Evolutionary conservation across 2,329 filamentous ascomycete species (phyloP).

Genomic region (Hirsutella minnesotensis): DNA sequence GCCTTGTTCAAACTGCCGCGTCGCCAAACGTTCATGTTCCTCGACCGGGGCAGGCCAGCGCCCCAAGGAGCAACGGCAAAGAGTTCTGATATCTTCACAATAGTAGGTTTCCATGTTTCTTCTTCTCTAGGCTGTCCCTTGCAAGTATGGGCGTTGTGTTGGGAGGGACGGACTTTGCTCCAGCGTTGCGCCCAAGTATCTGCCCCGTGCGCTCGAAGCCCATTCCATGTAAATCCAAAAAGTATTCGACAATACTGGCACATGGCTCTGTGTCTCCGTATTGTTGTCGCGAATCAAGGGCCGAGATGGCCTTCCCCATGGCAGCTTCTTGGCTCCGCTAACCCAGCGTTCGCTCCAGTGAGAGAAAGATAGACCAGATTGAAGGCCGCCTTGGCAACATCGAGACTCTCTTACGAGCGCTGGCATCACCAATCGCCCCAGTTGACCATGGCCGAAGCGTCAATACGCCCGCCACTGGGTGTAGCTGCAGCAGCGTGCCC

Average conservation of each 20-base stretch:
- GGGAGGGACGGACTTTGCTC: no score
- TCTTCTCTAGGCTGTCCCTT: no score
- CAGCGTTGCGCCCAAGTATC: no score
- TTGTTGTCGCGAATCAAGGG: no score
- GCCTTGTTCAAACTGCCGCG: slow-evolving; percentile 46
- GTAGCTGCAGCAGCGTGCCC: slow-evolving; percentile 12
- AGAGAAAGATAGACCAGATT: slow-evolving; percentile 40
- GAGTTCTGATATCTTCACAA: slow-evolving; percentile 48
- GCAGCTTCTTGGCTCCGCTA: no score
- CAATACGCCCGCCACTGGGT: slow-evolving; percentile 13
- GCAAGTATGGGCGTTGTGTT: no score
- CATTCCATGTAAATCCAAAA: no score
- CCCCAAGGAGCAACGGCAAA: slow-evolving; percentile 40
- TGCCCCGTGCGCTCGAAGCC: no score
- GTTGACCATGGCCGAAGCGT: slow-evolving; percentile 7
- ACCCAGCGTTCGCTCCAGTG: slow-evolving; percentile 25
- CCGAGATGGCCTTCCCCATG: no score
- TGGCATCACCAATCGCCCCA: slow-evolving; percentile 17
- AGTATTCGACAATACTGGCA: no score
- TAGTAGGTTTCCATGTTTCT: slow-evolving; percentile 31
- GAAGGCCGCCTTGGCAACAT: slow-evolving; percentile 32
- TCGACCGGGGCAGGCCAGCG: slow-evolving; percentile 42
- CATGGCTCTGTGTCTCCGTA: no score
- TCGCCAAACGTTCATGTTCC: slow-evolving; percentile 39
- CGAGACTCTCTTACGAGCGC: slow-evolving; percentile 27